Conservation (phyloP, 768 basidiomycete genomes). For the Phaffia tasmanica region DNA sequence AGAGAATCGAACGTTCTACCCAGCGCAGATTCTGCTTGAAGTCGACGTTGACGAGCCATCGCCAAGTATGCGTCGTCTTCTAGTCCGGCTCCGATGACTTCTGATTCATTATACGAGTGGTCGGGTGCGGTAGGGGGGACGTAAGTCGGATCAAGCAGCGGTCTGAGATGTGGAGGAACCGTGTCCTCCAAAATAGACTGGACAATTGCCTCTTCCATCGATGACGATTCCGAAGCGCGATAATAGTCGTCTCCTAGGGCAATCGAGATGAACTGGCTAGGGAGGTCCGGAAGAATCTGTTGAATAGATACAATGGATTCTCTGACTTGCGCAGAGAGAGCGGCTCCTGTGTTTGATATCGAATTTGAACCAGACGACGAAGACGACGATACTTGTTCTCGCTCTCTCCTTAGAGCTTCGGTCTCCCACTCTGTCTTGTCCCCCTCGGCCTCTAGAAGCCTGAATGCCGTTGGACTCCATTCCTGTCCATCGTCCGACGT, state of each 20-base stretch:
- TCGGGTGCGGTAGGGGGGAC: neutral
- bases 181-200: conserved; percentile 8
- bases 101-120: neutral
- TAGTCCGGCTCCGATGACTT: neutral
- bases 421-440: neutral
- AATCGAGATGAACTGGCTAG: neutral
- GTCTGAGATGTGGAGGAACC: conserved; percentile 43
- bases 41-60: conserved; percentile 2
- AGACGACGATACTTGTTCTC: no score
- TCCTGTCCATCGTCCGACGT: neutral
- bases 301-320: conserved; percentile 5
- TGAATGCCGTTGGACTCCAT: conserved; percentile 13
- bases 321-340: no score
- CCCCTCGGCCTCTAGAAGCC: conserved; percentile 18
- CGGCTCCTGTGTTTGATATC: no score
- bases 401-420: no score
- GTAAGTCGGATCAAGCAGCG: neutral
- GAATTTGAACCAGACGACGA: no score
- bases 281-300: conserved; percentile 7
- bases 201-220: conserved; percentile 11
- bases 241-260: conserved; percentile 1
- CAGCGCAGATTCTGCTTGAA: conserved; percentile 1
- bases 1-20: conserved; percentile 6
- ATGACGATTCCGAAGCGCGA: neutral
- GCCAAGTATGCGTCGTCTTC: conserved; percentile 42